Conservation (phyloP, 371 early-diverging fungal species). For the Mortierella sp. region DNA sequence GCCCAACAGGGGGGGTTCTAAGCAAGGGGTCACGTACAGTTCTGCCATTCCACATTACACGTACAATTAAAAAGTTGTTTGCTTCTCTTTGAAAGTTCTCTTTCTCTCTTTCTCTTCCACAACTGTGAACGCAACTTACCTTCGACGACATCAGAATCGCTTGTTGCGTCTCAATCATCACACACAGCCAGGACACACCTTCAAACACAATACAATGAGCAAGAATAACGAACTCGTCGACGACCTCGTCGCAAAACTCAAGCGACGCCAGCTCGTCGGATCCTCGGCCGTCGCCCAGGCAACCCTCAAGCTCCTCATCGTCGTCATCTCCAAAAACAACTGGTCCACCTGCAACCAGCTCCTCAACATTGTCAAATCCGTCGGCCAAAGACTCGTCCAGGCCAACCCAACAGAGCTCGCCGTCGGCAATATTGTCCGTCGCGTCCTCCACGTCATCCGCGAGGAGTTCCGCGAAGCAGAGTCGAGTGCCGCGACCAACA, state of each 20-base stretch:
- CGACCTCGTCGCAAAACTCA: slow-evolving; percentile 58
- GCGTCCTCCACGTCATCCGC: slow-evolving; percentile 89
- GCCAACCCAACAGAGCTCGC: slow-evolving; percentile 94
- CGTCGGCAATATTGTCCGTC: slow-evolving; percentile 87
- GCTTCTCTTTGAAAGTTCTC: not conserved
- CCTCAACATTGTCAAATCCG: slow-evolving; percentile 73
- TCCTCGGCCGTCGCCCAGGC: slow-evolving; percentile 84
- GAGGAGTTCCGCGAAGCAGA: slow-evolving; percentile 69
- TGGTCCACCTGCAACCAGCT: slow-evolving; percentile 80
- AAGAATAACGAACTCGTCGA: slow-evolving; percentile 46
- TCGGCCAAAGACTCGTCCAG: slow-evolving; percentile 76
- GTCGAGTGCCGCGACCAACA: slow-evolving; percentile 15
- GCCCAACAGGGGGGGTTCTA: not conserved
- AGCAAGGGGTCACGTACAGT: slow-evolving; percentile 3
- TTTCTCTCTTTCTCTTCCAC: not conserved
- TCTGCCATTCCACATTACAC: not conserved
- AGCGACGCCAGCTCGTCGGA: slow-evolving; percentile 78
- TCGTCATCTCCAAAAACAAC: slow-evolving; percentile 80
- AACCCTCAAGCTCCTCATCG: slow-evolving; percentile 84
- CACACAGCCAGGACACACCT: not conserved
- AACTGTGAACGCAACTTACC: too few species aligned
- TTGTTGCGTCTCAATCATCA: not conserved
- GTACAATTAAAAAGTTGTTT: not conserved
- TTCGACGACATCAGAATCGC: not conserved
- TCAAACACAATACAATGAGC: slow-evolving; percentile 9